Evolutionary conservation across 768 basidiomycete species (phyloP).

Genomic region (Termitomyces eurrhizus): DNA sequence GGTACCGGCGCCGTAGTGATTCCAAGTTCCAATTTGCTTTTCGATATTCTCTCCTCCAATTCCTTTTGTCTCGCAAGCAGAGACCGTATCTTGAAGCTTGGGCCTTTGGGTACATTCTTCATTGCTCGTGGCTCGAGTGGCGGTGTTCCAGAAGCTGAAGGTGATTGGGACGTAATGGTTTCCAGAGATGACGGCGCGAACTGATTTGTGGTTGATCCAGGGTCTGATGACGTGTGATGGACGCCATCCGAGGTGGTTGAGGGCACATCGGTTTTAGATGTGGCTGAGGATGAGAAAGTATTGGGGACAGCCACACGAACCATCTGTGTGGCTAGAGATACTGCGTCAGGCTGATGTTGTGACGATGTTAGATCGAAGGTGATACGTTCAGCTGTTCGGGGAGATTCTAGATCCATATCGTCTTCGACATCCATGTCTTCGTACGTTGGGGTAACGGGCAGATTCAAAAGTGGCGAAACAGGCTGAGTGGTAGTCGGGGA

Average conservation of each 20-base stretch:
- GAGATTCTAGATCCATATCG: slow-evolving; percentile 30
- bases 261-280: not conserved
- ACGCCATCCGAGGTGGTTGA: not conserved
- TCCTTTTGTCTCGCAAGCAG: slow-evolving; percentile 40
- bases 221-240: not conserved
- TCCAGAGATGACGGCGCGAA: not conserved
- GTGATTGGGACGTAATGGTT: not conserved
- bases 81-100: slow-evolving; percentile 34
- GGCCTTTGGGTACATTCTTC: slow-evolving; percentile 33
- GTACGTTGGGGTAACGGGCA: not conserved
- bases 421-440: slow-evolving; percentile 23
- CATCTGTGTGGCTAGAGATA: not conserved
- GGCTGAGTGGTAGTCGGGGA: not conserved
- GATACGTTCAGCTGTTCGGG: slow-evolving; percentile 8
- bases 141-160: slow-evolving; percentile 14
- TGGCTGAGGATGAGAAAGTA: not conserved
- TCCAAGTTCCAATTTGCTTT: slow-evolving; percentile 32
- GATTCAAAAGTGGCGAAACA: not conserved
- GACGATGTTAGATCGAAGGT: not conserved
- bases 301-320: not conserved
- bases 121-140: slow-evolving; percentile 36
- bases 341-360: not conserved
- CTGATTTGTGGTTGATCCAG: not conserved
- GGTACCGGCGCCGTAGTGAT: not conserved
- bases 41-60: slow-evolving; percentile 38